A percentile compares a stretch with the other conserved stretches of the same genome.
Evolutionary conservation across 495 filamentous ascomycete genomes (phyloP).

Genomic region (Lineolata rhizophorae): DNA sequence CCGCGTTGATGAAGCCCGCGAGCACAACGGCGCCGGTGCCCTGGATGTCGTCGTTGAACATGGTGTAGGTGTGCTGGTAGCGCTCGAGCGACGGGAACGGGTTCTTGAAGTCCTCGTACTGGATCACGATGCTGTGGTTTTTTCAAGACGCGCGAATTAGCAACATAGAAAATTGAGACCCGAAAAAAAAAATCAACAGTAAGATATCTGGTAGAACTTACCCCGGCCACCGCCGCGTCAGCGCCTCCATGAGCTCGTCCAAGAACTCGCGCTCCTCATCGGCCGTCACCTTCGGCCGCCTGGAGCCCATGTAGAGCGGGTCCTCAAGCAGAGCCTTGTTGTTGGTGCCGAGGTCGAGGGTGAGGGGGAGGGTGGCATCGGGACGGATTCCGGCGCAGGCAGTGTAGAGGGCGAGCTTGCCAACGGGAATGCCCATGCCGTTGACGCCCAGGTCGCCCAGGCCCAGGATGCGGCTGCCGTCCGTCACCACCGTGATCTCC

Average conservation of each 20-base stretch:
- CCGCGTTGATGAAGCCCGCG: conserved; percentile 83
- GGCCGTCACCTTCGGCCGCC: conserved; percentile 55
- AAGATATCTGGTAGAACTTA: too few relatives aligned
- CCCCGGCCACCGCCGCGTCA: conserved; percentile 68
- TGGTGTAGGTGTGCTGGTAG: conserved; percentile 70
- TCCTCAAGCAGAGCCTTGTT: conserved; percentile 78
- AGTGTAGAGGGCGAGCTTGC: conserved; percentile 83
- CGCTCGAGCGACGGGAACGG: conserved; percentile 85
- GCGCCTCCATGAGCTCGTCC: conserved; percentile 91
- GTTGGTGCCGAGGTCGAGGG: conserved; percentile 74
- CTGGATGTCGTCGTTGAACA: conserved; percentile 98
- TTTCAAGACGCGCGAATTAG: not conserved
- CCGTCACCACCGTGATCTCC: conserved; percentile 91
- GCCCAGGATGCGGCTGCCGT: conserved; percentile 89
- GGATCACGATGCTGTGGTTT: conserved; percentile 60
- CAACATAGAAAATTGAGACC: not conserved
- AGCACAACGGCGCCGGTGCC: conserved; percentile 92
- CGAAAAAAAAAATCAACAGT: conserved; percentile 1
- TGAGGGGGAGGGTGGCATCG: conserved; percentile 75
- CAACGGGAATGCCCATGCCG: conserved; percentile 91
- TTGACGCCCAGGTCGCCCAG: conserved; percentile 92
- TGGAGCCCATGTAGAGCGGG: conserved; percentile 82
- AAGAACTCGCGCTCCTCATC: conserved; percentile 81
- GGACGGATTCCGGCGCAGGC: conserved; percentile 94
- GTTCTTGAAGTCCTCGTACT: conserved; percentile 98